Conservation (phyloP, 2,329 filamentous ascomycete species). For the Arthrinium puccinioides region DNA sequence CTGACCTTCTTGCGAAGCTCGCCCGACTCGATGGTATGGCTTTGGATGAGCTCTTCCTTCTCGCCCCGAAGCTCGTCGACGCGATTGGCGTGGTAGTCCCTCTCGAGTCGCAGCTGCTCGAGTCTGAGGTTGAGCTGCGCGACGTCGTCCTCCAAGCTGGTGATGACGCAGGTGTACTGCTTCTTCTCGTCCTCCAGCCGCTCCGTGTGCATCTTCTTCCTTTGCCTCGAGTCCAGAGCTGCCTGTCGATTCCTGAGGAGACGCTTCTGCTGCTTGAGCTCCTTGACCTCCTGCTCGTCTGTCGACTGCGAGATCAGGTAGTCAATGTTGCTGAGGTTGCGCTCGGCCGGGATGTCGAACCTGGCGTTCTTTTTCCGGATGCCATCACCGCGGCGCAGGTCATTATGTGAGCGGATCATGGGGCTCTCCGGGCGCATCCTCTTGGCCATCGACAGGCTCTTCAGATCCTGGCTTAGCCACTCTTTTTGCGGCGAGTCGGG, state of each 20-base stretch:
- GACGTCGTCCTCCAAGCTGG: conserved; percentile 71
- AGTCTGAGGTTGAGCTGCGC: conserved; percentile 59
- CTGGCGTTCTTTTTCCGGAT: conserved; percentile 99
- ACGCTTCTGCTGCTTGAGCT: conserved; percentile 97
- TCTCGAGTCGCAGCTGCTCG: conserved; percentile 64
- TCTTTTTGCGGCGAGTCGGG: conserved; percentile 52
- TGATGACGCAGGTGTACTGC: conserved; percentile 70
- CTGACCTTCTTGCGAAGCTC: conserved; percentile 90
- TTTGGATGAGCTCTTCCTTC: conserved; percentile 85
- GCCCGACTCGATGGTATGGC: conserved; percentile 82
- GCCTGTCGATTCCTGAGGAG: conserved; percentile 92
- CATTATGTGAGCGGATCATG: conserved; percentile 65
- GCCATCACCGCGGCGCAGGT: conserved; percentile 71
- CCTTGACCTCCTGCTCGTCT: conserved; percentile 91
- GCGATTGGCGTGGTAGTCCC: conserved; percentile 67
- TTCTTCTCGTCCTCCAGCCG: conserved; percentile 97
- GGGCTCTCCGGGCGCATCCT: conserved; percentile 62
- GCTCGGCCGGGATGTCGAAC: conserved; percentile 92
- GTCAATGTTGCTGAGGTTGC: conserved; percentile 92
- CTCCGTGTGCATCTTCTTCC: conserved; percentile 98
- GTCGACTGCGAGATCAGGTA: conserved; percentile 80
- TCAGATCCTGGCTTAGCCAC: conserved; percentile 43
- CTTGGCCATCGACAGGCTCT: conserved; percentile 45
- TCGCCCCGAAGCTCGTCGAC: conserved; percentile 73
- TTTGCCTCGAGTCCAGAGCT: conserved; percentile 91